Evolutionary conservation across 768 basidiomycete genomes (phyloP), one percentile per base, ranked within the genome.

Genomic region (Lentinula edodes): DNA sequence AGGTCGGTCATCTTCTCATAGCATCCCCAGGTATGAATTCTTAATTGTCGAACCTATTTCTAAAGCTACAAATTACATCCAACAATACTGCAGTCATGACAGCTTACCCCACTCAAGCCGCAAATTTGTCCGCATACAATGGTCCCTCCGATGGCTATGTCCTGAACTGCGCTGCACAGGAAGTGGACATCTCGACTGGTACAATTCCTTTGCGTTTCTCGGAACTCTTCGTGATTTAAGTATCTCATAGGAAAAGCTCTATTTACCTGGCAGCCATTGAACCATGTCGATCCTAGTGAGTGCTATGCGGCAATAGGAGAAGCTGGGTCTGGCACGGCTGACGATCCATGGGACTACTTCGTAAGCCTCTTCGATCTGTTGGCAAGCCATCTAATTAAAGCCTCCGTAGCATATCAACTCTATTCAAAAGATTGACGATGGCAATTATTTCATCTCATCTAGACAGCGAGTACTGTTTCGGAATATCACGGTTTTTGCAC

Each of bases 371-470:
- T 5, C 34, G 1, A 6, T 18, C 28, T 8, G n/a, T 13, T 32
- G 9, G n/a, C 16, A 9, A 45, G 13, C 7, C 20, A 9, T 16
- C 15, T 12, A 36, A 18, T 18, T 20, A 16, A 42, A 9, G 7
- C 9, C 23, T 15, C 13, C 0, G 6, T 56, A 58, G 56, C 56
- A 58, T 34, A 58, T 62, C 18, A 62, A 62, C 55, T 62, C 61
- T 3, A 42, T 58, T 16, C 54, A 57, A n/a, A 62, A 68, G 60
- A 62, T 62, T 59, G 20, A 23, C 1, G 52, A 42, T 6, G 67
- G 67, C 13, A 60, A 66, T 61, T 66, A 63, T 20, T 61, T 66
- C 34, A 61, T 68, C 18, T 66, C 65, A 9, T 54, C 53, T 5
- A 15, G 53, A 41, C 53, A 54, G 53, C 39, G 18, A 20, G n/a